Conservation (phyloP, 345 rosid genomes). For the Bruguiera parviflora region DNA sequence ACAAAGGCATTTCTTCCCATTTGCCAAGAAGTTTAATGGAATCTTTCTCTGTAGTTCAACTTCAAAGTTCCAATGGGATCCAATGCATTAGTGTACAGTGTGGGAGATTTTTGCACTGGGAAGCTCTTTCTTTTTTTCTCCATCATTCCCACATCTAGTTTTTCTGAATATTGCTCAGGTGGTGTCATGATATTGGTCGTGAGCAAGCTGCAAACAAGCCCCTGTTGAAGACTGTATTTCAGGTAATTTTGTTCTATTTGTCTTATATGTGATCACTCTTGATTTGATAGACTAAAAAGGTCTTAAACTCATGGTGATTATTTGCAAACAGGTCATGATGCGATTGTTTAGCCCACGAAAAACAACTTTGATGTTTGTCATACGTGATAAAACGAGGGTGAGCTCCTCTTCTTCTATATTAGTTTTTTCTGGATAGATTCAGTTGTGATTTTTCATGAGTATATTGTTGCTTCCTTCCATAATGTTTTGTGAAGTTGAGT, state of each 20-base stretch:
- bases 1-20: constrained; percentile 1
- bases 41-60: background rate
- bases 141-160: constrained; percentile 9
- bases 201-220: constrained; percentile 99
- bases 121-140: background rate
- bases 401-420: constrained; percentile 19
- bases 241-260: constrained; percentile 43
- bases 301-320: constrained; percentile 18
- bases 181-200: constrained; percentile 99
- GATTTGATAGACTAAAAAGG: constrained; percentile 8
- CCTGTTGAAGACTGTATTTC: constrained; percentile 95
- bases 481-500: background rate
- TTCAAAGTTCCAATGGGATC: background rate
- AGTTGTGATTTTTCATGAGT: constrained; percentile 1
- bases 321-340: constrained; percentile 89
- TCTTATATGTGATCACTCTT: constrained; percentile 16
- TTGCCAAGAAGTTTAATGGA: background rate
- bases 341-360: constrained; percentile 98
- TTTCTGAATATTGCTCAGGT: constrained; percentile 47
- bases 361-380: constrained; percentile 96
- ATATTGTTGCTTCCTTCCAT: background rate
- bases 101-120: too few species aligned
- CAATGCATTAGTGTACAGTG: background rate
- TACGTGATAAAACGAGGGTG: constrained; percentile 97
- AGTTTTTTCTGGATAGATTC: background rate